Conservation (phyloP, 1,139 yeast species). For the Yamadazyma trypodendri region DNA sequence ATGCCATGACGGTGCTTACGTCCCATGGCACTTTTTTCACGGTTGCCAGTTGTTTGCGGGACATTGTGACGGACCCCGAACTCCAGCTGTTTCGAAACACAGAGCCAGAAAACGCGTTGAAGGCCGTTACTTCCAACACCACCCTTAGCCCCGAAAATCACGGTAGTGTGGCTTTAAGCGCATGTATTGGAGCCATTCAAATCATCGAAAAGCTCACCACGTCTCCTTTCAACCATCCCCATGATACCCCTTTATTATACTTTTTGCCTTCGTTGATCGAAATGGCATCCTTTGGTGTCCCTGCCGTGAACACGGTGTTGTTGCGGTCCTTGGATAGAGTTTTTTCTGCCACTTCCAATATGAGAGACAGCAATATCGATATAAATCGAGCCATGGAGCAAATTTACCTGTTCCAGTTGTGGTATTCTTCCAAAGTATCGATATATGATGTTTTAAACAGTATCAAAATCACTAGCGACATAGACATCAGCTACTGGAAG, state of each 20-base stretch:
- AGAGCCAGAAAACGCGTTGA: conserved; percentile 11
- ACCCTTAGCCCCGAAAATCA: conserved; percentile 10
- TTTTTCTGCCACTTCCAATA: conserved; percentile 26
- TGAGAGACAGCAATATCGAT: conserved; percentile 6
- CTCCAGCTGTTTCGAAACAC: conserved; percentile 20
- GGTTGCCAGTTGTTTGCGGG: conserved; percentile 23
- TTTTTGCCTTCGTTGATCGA: conserved; percentile 27
- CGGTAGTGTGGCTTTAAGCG: conserved; percentile 21
- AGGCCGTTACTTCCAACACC: conserved; percentile 11
- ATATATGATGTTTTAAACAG: conserved; percentile 34
- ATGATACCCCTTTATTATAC: conserved; percentile 21
- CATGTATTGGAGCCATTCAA: conserved; percentile 52
- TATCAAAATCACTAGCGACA: conserved; percentile 25
- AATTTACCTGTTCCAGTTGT: conserved; percentile 43
- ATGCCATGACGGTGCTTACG: conserved; percentile 24
- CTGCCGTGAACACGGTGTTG: conserved; percentile 30
- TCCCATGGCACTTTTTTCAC: conserved; percentile 21
- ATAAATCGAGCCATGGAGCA: conserved; percentile 13
- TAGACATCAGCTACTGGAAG: conserved; percentile 33
- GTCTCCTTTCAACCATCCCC: conserved; percentile 15
- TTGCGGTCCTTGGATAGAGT: conserved; percentile 35
- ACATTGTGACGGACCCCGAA: conserved; percentile 26
- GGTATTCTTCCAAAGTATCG: conserved; percentile 47
- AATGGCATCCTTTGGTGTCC: conserved; percentile 27
- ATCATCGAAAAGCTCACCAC: conserved; percentile 23